A percentile compares a stretch with the other conserved stretches of the same genome.
phyloP scores from a whole-genome alignment of 129 eudicot genomes.

The sunflower (Helianthus annuus) region HanXRQr2.0-SUNRISE NC_035435.2:175155480-175155979 shows the following conservation, averaged over 20 bases:
- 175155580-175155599: not conserved
- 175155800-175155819: constrained; percentile 41
- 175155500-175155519: not conserved
- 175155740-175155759: constrained; percentile 38
- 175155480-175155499: not conserved
- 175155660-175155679: constrained; percentile 13
- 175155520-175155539: not conserved
- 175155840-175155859: constrained; percentile 27
- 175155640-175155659: constrained; percentile 31
- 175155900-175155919: not conserved
- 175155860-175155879: constrained; percentile 19
- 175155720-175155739: constrained; percentile 33
- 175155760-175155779: constrained; percentile 38
- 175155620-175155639: not conserved
- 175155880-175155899: too few relatives aligned
- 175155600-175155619: not conserved
- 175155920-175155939: constrained; percentile 31
- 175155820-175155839: constrained; percentile 27
- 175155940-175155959: not conserved
- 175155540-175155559: not conserved
- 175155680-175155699: constrained; percentile 30
- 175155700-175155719: constrained; percentile 41
- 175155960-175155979: constrained; percentile 8
- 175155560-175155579: too few relatives aligned
- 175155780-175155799: constrained; percentile 23